Evolutionary conservation across 495 filamentous ascomycete species (phyloP).

Genomic region (Acidiella bohemica): DNA sequence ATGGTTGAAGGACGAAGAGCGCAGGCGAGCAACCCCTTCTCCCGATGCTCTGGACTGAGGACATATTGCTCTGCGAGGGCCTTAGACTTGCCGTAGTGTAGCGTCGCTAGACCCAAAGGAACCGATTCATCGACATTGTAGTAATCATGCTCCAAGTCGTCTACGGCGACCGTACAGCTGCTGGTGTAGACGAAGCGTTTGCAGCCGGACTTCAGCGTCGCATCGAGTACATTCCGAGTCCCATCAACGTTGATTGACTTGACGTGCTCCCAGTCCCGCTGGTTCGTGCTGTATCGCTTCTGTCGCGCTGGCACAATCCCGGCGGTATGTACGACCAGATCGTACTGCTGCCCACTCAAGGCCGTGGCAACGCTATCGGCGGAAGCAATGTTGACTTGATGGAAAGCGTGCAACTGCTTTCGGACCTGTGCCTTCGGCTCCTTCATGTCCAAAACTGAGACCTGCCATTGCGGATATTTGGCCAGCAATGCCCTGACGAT

Average conservation of each 20-base stretch:
- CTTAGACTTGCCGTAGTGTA: slow-evolving; percentile 49
- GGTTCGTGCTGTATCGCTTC: slow-evolving; percentile 20
- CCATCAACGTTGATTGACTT: slow-evolving; percentile 34
- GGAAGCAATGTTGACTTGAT: slow-evolving; percentile 22
- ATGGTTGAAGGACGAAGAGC: slow-evolving; percentile 44
- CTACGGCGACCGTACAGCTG: slow-evolving; percentile 41
- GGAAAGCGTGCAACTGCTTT: slow-evolving; percentile 16
- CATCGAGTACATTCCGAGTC: slow-evolving; percentile 32
- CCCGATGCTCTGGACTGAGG: slow-evolving; percentile 33
- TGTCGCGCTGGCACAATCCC: slow-evolving; percentile 22
- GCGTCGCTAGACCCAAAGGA: slow-evolving; percentile 35
- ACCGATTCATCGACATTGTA: slow-evolving; percentile 42
- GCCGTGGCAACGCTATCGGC: slow-evolving; percentile 16
- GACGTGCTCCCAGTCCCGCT: slow-evolving; percentile 18
- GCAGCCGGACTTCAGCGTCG: slow-evolving; percentile 24
- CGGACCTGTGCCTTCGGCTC: slow-evolving; percentile 9
- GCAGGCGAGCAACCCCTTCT: slow-evolving; percentile 35
- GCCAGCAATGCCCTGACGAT: slow-evolving; percentile 23
- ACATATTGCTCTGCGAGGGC: slow-evolving; percentile 45
- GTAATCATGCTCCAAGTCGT: slow-evolving; percentile 40
- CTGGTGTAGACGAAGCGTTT: slow-evolving; percentile 36
- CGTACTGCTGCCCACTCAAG: slow-evolving; percentile 20
- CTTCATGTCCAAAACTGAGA: slow-evolving; percentile 26
- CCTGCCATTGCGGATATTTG: slow-evolving; percentile 16
- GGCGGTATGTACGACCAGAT: slow-evolving; percentile 27